A percentile compares a stretch with the other conserved stretches of the same genome.
phyloP scores from a whole-genome alignment of 1,284 basidiomycete genomes.

The Tilletia caries region DNA sequence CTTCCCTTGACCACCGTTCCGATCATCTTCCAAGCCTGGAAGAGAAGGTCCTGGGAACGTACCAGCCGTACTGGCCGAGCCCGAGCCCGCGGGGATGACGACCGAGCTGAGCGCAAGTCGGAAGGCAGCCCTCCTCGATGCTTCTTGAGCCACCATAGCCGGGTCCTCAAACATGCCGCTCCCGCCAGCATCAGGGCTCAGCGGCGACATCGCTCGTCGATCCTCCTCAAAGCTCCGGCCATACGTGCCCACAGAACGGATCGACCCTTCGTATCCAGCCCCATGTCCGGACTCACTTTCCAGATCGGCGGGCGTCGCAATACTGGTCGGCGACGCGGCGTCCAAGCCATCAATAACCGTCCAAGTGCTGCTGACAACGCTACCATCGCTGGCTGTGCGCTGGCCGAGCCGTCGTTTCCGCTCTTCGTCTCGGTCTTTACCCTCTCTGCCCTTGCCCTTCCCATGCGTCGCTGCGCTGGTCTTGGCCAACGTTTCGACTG shows the following conservation, averaged over 20 bases:
- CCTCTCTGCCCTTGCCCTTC: not conserved
- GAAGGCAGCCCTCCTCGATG: not conserved
- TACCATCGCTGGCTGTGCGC: not conserved
- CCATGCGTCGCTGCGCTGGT: not conserved
- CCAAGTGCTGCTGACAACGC: not conserved
- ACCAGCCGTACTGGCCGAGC: constrained; percentile 1
- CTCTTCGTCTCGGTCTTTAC: not conserved
- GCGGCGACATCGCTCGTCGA: not conserved
- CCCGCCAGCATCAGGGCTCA: not conserved
- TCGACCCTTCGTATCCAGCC: not conserved
- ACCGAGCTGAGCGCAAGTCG: not conserved
- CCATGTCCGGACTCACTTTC: not conserved
- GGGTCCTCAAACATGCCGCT: constrained; percentile 18
- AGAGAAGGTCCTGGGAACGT: constrained; percentile 21
- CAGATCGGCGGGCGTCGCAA: not conserved
- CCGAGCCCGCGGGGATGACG: constrained; percentile 12
- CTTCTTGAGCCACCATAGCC: constrained; percentile 2
- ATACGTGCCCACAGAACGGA: not conserved
- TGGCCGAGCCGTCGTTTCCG: not conserved
- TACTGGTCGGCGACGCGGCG: not conserved
- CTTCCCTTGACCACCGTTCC: constrained; percentile 19
- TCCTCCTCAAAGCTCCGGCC: constrained; percentile 1
- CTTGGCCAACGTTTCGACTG: not conserved
- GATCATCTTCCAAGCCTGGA: constrained; percentile 32
- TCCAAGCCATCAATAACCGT: not conserved